Evolutionary conservation across 2,329 filamentous ascomycete genomes (phyloP).

Genomic region (Knufia petricola): DNA sequence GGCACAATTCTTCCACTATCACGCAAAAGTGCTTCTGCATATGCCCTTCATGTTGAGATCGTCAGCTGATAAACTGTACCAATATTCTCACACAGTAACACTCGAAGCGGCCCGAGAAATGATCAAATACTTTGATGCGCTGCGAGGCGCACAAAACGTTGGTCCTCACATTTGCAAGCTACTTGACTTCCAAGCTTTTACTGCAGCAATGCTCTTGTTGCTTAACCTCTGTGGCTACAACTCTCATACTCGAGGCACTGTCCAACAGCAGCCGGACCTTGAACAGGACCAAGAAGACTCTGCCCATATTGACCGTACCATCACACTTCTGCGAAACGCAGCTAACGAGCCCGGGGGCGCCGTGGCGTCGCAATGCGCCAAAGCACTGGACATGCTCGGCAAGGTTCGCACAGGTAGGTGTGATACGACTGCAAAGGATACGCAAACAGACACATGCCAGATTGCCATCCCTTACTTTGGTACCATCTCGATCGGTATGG

Average conservation of each 20-base stretch:
- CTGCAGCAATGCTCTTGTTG: conserved; percentile 35
- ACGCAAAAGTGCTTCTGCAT: conserved; percentile 34
- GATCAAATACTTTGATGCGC: conserved; percentile 30
- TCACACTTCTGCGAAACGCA: conserved; percentile 27
- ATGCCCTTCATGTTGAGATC: conserved; percentile 39
- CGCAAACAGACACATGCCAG: conserved; percentile 26
- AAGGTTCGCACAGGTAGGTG: conserved; percentile 21
- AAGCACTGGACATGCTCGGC: conserved; percentile 33
- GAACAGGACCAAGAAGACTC: conserved; percentile 31
- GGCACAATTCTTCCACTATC: conserved; percentile 33
- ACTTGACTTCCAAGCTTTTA: conserved; percentile 41
- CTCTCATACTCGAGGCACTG: conserved; percentile 18
- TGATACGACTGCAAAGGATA: conserved; percentile 11
- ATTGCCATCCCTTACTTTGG: conserved; percentile 40
- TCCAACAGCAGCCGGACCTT: conserved; percentile 16
- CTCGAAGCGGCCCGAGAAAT: conserved; percentile 36
- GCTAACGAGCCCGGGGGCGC: conserved; percentile 30
- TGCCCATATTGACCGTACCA: conserved; percentile 27
- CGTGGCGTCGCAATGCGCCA: conserved; percentile 36
- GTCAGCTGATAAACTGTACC: conserved; percentile 28
- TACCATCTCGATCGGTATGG: conserved; percentile 31
- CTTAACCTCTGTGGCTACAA: conserved; percentile 35
- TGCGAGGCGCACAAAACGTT: conserved; percentile 25
- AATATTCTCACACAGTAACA: conserved; percentile 31
- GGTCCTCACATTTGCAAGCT: conserved; percentile 36